Percentiles rank a stretch among this genome's conserved stretches.
Conservation (phyloP, 2,329 filamentous ascomycete genomes). For the Leptographium wingfieldii region DNA sequence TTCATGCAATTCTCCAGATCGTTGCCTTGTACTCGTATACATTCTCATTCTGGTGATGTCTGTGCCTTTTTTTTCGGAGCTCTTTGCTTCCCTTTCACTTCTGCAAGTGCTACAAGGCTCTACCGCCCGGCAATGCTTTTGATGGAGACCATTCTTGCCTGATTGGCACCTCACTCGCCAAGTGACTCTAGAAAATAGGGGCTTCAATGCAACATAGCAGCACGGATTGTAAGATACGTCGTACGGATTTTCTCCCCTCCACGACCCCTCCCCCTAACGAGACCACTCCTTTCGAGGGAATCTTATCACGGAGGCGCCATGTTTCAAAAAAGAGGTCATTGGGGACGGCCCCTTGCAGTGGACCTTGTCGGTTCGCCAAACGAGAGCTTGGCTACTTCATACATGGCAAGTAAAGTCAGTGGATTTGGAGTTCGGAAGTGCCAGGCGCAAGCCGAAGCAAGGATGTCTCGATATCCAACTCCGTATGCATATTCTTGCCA, state of each 20-base stretch:
- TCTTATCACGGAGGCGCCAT: slow-evolving; percentile 5
- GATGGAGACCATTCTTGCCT: not conserved
- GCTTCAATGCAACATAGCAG: not conserved
- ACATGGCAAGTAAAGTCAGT: not conserved
- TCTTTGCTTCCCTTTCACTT: too few relatives aligned
- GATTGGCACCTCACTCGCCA: not conserved
- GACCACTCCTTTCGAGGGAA: not conserved
- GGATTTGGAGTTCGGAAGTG: not conserved
- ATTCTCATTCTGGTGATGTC: too few relatives aligned
- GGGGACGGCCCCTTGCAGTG: not conserved
- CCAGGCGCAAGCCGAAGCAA: not conserved
- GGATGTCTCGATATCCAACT: not conserved
- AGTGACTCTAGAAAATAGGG: too few relatives aligned
- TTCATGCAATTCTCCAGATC: not conserved
- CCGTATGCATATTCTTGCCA: not conserved
- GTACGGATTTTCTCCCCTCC: not conserved
- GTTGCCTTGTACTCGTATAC: not conserved
- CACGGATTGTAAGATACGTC: not conserved
- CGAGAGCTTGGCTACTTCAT: not conserved
- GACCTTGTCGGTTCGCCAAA: not conserved
- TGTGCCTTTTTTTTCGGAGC: too few relatives aligned
- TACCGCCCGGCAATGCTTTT: not conserved
- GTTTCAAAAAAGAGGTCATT: not conserved
- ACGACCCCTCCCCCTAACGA: not conserved
- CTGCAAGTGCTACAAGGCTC: not conserved